These are phyloP conservation scores for Galerina marginata DNA, from an alignment of 768 basidiomycete species.

Conservation along the genomic window DNA sequence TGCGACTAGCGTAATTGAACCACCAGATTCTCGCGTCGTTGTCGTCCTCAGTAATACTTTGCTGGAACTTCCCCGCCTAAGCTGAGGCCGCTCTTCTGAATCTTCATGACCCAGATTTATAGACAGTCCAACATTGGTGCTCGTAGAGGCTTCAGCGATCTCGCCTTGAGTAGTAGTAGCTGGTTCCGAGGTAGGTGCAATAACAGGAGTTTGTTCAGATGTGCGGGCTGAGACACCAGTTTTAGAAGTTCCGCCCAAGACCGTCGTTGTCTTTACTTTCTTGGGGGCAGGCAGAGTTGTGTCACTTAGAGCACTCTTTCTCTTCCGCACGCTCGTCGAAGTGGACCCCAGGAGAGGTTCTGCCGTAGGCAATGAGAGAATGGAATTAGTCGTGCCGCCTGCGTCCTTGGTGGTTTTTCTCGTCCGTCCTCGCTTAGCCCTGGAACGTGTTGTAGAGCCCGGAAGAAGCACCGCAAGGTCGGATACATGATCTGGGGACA, in stretches of 20 bases:
- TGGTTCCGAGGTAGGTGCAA: too few species aligned
- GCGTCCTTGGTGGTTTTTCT: neutral
- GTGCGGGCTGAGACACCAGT: neutral
- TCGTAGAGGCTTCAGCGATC: too few species aligned
- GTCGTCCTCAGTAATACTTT: neutral
- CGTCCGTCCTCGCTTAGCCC: neutral
- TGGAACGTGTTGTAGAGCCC: too few species aligned
- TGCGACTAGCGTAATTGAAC: too few species aligned
- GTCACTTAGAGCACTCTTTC: neutral
- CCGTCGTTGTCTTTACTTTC: neutral
- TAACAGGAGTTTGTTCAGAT: neutral
- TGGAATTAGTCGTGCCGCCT: neutral
- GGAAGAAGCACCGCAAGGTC: too few species aligned
- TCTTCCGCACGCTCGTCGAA: neutral
- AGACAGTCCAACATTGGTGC: too few species aligned
- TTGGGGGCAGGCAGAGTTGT: neutral
- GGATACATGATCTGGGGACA: too few species aligned
- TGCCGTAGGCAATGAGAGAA: neutral
- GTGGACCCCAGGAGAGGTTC: neutral
- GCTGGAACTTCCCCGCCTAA: neutral
- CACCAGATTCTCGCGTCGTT: too few species aligned
- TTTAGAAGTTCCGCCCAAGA: neutral
- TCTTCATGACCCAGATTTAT: neutral
- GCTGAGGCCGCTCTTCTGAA: neutral
- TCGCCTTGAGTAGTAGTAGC: too few species aligned